Base-by-base conservation (phyloP, 1,284 basidiomycete genomes). In the Cutaneotrichosporon cavernicola region DNA sequence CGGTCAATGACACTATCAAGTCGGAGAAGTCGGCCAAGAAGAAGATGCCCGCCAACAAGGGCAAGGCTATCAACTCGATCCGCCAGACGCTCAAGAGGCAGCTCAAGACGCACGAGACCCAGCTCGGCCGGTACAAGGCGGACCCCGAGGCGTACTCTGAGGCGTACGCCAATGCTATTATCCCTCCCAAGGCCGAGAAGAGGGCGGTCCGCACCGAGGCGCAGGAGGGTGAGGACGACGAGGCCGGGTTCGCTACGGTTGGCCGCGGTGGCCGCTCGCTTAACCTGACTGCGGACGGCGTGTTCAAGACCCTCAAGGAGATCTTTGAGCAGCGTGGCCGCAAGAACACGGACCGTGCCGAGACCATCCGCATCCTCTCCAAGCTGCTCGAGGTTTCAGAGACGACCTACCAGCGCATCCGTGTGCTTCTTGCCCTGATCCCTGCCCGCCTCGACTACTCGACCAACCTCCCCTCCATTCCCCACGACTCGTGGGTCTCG, bases 41-140 rank as follows among this genome's bases (percentile, higher is more conserved):
- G 83, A 99, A 98, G 84, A 93, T 97, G 90, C 96, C 96, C 73
- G 91, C 93, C 1, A 90, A 87, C 69, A 96, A 96, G 76, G 91
- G 93, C 56, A 94, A 92, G 77, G 94, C 94, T 1, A 85, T 98
- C 73, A 98, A 94, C 70, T 90, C 90, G 31, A 92, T 97, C 88
- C 97, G 95, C 83, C 95, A 98, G 82, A 98, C 96, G 80, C 85
- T 98, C 67, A 95, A 91, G 82, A 98, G 96, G 83, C 86, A 89
- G 36, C 76, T 84, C 66, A 97, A 95, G 81, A 97, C 98, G 78
- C 87, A 92, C 76, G 97, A 98, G 81, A 82, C 82, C 46, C 88
- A 91, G 68, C 80, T 97, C 58, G 87, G 87, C 73, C 86, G 86
- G 67, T 97, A 88, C 84, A 89, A 90, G 72, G 85, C 87, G 90